phyloP scores from a whole-genome alignment of 2,329 filamentous ascomycete species.

The Dothideomycetes sp. region DNA sequence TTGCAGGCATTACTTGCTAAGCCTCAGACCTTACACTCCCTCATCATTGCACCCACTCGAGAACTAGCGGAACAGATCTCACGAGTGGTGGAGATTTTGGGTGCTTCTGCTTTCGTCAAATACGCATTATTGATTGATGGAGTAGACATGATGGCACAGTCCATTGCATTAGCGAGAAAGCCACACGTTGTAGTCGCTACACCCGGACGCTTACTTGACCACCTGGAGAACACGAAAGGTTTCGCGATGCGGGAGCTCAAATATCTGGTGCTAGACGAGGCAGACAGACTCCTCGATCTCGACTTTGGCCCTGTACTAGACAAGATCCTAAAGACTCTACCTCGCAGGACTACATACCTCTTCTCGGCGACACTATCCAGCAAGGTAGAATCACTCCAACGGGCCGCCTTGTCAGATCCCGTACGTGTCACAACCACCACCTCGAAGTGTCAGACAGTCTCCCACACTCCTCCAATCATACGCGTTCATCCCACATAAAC shows the following conservation, averaged over 20 bases:
- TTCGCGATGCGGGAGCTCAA: constrained; percentile 65
- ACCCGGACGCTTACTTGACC: constrained; percentile 83
- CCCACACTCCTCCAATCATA: constrained; percentile 94
- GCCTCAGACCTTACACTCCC: constrained; percentile 40
- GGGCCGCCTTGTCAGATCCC: constrained; percentile 76
- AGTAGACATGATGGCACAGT: constrained; percentile 83
- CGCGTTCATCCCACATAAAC: constrained; percentile 83
- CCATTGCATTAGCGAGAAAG: constrained; percentile 66
- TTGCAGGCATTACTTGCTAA: constrained; percentile 43
- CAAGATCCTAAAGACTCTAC: constrained; percentile 72
- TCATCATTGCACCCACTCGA: constrained; percentile 76
- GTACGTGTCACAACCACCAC: constrained; percentile 76
- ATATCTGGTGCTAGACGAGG: constrained; percentile 90
- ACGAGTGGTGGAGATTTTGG: constrained; percentile 84
- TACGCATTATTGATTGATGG: constrained; percentile 94
- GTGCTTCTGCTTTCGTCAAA: constrained; percentile 85
- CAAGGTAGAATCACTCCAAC: constrained; percentile 84
- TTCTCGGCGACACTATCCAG: constrained; percentile 95
- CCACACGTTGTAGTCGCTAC: constrained; percentile 94
- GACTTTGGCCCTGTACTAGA: constrained; percentile 75
- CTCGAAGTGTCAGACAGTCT: constrained; percentile 72
- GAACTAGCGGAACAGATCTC: constrained; percentile 93
- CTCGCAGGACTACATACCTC: constrained; percentile 78
- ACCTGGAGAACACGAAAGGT: constrained; percentile 84
- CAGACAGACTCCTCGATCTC: constrained; percentile 72